Conservation (phyloP, 305 asterid species). For the Fraxinus velutina region DNA sequence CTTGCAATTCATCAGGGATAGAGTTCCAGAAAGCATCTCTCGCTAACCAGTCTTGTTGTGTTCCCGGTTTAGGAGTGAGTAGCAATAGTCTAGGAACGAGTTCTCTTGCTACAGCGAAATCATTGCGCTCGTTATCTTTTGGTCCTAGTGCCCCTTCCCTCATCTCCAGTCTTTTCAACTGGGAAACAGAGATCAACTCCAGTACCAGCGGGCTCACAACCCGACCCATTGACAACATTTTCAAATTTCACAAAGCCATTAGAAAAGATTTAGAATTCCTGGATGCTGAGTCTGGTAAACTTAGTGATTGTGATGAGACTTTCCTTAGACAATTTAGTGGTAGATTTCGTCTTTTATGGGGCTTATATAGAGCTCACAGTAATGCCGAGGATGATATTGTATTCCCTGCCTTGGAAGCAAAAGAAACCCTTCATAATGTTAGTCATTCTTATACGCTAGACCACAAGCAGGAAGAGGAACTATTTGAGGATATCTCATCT, state of each 20-base stretch:
- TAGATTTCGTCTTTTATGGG: slow-evolving; percentile 89
- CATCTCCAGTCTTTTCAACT: slow-evolving; percentile 84
- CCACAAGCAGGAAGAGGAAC: slow-evolving; percentile 93
- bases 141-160: slow-evolving; percentile 85
- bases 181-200: slow-evolving; percentile 72
- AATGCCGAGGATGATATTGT: slow-evolving; percentile 99
- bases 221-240: slow-evolving; percentile 87
- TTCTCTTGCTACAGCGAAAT: slow-evolving; percentile 68
- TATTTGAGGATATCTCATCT: slow-evolving; percentile 83
- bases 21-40: slow-evolving; percentile 44
- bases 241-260: slow-evolving; percentile 92
- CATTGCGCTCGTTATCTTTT: slow-evolving; percentile 74
- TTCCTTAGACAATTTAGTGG: slow-evolving; percentile 83
- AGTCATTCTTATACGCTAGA: slow-evolving; percentile 95
- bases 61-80: slow-evolving; percentile 88
- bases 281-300: slow-evolving; percentile 80
- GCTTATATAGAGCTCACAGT: slow-evolving; percentile 94
- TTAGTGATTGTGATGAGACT: slow-evolving; percentile 64
- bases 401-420: slow-evolving; percentile 95
- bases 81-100: slow-evolving; percentile 56
- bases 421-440: slow-evolving; percentile 89
- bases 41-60: slow-evolving; percentile 75
- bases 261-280: slow-evolving; percentile 92
- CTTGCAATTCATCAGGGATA: slow-evolving; percentile 33
- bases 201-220: slow-evolving; percentile 45